Base-by-base conservation (phyloP, 192 early-diverging fungal species). In the Powellomyces hirtus region DNA sequence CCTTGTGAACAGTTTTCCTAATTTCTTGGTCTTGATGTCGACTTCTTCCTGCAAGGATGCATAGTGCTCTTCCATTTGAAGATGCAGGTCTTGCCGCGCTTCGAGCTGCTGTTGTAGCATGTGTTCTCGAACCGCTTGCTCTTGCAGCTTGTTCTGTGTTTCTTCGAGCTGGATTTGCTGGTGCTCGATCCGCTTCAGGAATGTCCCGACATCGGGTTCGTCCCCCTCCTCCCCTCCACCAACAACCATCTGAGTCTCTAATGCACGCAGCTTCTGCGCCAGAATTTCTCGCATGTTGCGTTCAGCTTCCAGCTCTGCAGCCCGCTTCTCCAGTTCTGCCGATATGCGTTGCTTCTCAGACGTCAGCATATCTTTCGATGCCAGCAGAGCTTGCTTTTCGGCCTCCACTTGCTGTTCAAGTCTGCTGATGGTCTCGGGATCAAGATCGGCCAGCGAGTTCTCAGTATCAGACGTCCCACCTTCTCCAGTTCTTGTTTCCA, bases 41-140 rank as follows among this genome's bases (percentile, higher is more conserved):
- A 79, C 83, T 66, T 84, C 85, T 75, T 88, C 86, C 68, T 87
- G 85, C 22, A 88, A 66, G 8, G 77, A 79, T 7, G 77, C 62
- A 57, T 79, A 88, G 72, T 83, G 76, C 56, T 87, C 86, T 65
- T 88, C 86, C 45, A 88, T 86, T 62, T 85, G 85, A 20, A 88
- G 63, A 60, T 80, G 78, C 22, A 72, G 26, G 62, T 87, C 84
- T 34, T 85, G 86, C 34, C 79, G 74, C 45, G 84, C 80, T 56
- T 80, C 76, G 13, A 88, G 62, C 68, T 86, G 67, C 18, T 77
- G 68, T 44, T 81, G 70, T 30, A 88, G 75, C 67, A 83, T 73
- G 27, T 76, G 68, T 66, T 88, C 77, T 52, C 73, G 63, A 40
- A 83, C 38, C 27, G 71, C 74, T 33, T 71, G 74, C 62, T 87